These are phyloP conservation scores for Apium graveolens DNA, from an alignment of 129 eudicot species.

Conservation along the genomic window DNA sequence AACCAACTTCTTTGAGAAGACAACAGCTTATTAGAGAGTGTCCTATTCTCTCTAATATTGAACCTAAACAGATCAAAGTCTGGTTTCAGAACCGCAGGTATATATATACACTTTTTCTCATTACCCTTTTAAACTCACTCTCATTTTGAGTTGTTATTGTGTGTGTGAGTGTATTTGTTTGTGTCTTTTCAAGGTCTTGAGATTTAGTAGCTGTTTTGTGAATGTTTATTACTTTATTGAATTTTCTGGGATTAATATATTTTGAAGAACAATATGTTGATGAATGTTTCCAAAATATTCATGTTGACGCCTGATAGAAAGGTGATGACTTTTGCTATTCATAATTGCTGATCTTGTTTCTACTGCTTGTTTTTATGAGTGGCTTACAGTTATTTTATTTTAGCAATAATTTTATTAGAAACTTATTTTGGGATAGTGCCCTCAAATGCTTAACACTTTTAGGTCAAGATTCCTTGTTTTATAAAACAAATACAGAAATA, in stretches of 20 bases:
- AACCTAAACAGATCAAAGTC: conserved; percentile 93
- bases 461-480: not conserved
- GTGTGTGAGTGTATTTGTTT: no score
- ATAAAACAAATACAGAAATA: not conserved
- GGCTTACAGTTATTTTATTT: not conserved
- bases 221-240: no score
- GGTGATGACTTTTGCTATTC: not conserved
- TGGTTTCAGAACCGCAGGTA: conserved; percentile 92
- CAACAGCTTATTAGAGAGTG: conserved; percentile 83
- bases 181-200: not conserved
- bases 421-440: not conserved
- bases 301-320: not conserved
- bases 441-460: not conserved
- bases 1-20: conserved; percentile 76
- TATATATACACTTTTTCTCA: not conserved
- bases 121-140: not conserved
- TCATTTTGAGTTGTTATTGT: not conserved
- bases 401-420: not conserved
- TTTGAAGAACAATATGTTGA: not conserved
- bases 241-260: not conserved
- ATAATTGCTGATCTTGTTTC: not conserved
- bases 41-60: conserved; percentile 78
- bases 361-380: not conserved
- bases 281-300: not conserved
- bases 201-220: not conserved